Conservation (phyloP, 2,329 filamentous ascomycete genomes). For the Colletotrichum cereale region DNA sequence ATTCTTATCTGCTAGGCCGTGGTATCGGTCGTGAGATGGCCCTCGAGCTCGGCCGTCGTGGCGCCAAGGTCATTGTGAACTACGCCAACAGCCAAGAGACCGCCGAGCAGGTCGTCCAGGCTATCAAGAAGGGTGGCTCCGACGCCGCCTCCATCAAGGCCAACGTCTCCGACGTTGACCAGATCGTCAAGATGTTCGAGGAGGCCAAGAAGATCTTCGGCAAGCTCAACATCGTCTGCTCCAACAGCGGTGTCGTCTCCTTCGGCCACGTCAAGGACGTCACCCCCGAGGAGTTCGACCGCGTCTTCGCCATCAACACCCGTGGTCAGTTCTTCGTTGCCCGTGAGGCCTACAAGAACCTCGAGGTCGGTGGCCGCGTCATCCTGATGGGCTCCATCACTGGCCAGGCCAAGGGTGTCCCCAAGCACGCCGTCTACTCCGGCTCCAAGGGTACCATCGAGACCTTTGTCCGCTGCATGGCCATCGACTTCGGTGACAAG, state of each 20-base stretch:
- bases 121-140: slow-evolving; percentile 67
- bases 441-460: slow-evolving; percentile 82
- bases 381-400: slow-evolving; percentile 82
- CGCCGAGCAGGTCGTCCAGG: slow-evolving; percentile 65
- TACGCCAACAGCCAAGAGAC: slow-evolving; percentile 68
- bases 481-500: slow-evolving; percentile 76
- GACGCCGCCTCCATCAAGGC: slow-evolving; percentile 75
- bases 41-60: slow-evolving; percentile 66
- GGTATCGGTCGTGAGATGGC: slow-evolving; percentile 72
- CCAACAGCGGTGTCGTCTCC: slow-evolving; percentile 76
- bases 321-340: slow-evolving; percentile 80
- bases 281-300: slow-evolving; percentile 77
- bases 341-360: slow-evolving; percentile 76
- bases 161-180: slow-evolving; percentile 73
- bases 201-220: slow-evolving; percentile 73
- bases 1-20: slow-evolving; percentile 54
- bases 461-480: slow-evolving; percentile 81
- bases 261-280: slow-evolving; percentile 79
- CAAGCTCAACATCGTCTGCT: slow-evolving; percentile 77
- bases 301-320: slow-evolving; percentile 77
- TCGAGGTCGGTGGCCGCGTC: slow-evolving; percentile 76
- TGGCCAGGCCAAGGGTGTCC: slow-evolving; percentile 74
- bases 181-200: slow-evolving; percentile 74
- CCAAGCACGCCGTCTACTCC: slow-evolving; percentile 80
- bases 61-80: slow-evolving; percentile 70